phyloP scores from a whole-genome alignment of 2,329 filamentous ascomycete genomes.

The Cytospora piceicola region DNA sequence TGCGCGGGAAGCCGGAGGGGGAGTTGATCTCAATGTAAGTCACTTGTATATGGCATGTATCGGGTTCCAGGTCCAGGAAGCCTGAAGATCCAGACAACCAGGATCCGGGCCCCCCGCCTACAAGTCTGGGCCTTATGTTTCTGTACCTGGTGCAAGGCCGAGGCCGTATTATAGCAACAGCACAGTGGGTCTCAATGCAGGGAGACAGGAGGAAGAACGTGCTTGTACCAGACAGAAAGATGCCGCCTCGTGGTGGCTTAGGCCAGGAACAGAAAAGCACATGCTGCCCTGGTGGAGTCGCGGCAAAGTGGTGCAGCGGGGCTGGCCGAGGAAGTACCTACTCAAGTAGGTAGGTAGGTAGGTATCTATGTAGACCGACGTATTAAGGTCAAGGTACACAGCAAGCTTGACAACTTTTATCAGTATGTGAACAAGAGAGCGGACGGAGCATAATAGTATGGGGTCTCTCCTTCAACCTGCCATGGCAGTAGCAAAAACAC shows the following conservation, averaged over 20 bases:
- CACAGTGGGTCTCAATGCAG: not conserved
- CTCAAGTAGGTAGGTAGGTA: no score
- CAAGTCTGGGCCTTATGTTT: not conserved
- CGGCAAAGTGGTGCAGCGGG: no score
- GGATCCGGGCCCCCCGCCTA: conserved; percentile 1
- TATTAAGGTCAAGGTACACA: no score
- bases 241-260: not conserved
- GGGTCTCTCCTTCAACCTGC: no score
- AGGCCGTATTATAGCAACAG: not conserved
- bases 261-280: not conserved
- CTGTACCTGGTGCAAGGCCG: conserved; percentile 9
- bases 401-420: not conserved
- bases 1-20: conserved; percentile 1
- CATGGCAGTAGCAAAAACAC: not conserved
- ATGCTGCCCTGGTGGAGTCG: not conserved
- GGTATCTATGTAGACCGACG: no score
- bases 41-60: conserved; percentile 17
- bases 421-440: not conserved
- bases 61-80: conserved; percentile 20
- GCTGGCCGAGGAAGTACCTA: no score
- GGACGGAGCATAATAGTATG: not conserved
- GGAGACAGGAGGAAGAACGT: not conserved
- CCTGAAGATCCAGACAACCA: not conserved
- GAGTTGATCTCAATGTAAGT: not conserved
- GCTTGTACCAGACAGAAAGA: not conserved